phyloP scores from a whole-genome alignment of 352 stramenopile species.

The Phytophthora melonis region DNA sequence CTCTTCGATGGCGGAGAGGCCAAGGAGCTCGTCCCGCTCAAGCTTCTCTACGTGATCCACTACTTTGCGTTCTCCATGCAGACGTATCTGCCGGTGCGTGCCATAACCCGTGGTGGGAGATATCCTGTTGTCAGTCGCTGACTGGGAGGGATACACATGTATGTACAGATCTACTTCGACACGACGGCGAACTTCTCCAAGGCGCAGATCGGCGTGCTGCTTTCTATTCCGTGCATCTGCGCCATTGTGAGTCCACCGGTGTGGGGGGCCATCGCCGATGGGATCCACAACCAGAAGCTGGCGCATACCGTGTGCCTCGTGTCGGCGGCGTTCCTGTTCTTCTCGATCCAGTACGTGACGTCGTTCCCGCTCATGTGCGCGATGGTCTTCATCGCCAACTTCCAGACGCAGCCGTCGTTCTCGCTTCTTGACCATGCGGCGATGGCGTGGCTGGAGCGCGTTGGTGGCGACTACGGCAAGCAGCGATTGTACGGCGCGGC shows the following conservation, averaged over 20 bases:
- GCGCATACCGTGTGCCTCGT: constrained; percentile 53
- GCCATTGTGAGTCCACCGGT: constrained; percentile 50
- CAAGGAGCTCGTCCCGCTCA: constrained; percentile 70
- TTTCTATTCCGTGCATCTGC: constrained; percentile 56
- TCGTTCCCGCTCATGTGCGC: constrained; percentile 53
- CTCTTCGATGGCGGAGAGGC: constrained; percentile 67
- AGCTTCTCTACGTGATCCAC: constrained; percentile 74
- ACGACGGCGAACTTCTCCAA: constrained; percentile 65
- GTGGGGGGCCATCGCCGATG: constrained; percentile 54
- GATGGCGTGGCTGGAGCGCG: constrained; percentile 47
- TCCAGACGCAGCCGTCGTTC: constrained; percentile 54
- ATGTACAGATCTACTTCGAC: constrained; percentile 67
- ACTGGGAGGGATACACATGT: not conserved
- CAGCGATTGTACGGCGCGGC: constrained; percentile 57
- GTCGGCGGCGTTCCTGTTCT: constrained; percentile 56
- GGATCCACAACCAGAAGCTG: constrained; percentile 52
- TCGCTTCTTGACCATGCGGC: constrained; percentile 53
- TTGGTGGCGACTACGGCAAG: constrained; percentile 60
- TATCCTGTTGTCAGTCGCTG: not conserved
- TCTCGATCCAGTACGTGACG: constrained; percentile 53
- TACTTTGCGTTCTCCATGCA: constrained; percentile 76
- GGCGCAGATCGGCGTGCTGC: constrained; percentile 53
- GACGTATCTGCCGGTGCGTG: constrained; percentile 63
- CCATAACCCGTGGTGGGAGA: not conserved
- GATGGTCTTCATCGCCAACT: constrained; percentile 59